A percentile compares a stretch with the other conserved stretches of the same genome.
Evolutionary conservation across 2,329 filamentous ascomycete genomes (phyloP).

Genomic region (Fusarium pilosicola): DNA sequence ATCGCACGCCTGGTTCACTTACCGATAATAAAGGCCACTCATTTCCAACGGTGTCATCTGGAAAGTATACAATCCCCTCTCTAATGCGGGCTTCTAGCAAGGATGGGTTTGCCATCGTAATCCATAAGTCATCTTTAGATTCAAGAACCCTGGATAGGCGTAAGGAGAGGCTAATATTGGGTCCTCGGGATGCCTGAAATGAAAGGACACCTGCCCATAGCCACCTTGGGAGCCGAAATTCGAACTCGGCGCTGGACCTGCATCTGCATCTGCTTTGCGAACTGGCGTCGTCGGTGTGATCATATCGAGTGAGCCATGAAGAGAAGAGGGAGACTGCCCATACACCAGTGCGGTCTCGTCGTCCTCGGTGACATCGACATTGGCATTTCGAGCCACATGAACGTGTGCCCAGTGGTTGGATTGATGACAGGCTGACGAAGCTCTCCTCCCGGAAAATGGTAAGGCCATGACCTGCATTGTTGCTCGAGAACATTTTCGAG

Average conservation of each 20-base stretch:
- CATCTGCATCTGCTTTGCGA: neutral
- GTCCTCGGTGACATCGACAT: constrained; percentile 17
- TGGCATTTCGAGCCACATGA: neutral
- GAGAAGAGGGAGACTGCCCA: neutral
- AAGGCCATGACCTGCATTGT: accelerated
- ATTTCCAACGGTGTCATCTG: accelerated
- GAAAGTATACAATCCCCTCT: neutral
- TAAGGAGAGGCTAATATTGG: neutral
- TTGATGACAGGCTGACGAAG: neutral
- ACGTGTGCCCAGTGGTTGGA: neutral
- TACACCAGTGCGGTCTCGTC: neutral
- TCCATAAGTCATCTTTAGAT: accelerated
- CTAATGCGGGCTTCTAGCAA: neutral
- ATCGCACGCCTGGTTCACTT: accelerated
- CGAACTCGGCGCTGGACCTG: neutral
- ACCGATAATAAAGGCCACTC: neutral
- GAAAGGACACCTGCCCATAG: constrained; percentile 12
- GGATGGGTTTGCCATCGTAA: accelerated
- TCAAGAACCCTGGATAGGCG: neutral
- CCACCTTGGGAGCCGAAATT: constrained; percentile 20
- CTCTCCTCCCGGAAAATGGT: neutral
- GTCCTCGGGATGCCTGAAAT: neutral
- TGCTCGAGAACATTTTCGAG: accelerated
- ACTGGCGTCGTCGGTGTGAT: no score
- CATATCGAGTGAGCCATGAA: constrained; percentile 5